Conservation (phyloP, 2,329 filamentous ascomycete species). For the Dothidotthia symphoricarpi region DNA sequence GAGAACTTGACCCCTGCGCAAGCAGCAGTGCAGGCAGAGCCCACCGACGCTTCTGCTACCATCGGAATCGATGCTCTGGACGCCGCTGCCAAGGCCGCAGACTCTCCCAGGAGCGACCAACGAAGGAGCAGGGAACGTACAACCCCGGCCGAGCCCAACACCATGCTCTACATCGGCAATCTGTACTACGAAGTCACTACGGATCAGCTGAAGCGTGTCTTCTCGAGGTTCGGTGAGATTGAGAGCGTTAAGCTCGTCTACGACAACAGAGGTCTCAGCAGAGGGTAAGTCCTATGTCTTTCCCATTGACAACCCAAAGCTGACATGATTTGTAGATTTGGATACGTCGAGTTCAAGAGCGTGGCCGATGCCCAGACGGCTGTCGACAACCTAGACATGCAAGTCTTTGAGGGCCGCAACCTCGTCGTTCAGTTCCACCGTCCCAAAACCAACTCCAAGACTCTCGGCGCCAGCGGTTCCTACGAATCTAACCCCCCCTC, state of each 20-base stretch:
- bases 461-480: constrained; percentile 1
- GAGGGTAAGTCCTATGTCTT: constrained; percentile 55
- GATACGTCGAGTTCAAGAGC: constrained; percentile 61
- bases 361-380: constrained; percentile 56
- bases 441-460: constrained; percentile 17
- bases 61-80: constrained; percentile 27
- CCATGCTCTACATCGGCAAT: constrained; percentile 65
- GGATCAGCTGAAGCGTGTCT: constrained; percentile 59
- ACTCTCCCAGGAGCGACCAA: background rate
- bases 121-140: background rate
- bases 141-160: constrained; percentile 20
- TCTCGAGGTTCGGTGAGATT: constrained; percentile 59
- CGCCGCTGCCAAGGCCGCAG: constrained; percentile 4
- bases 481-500: constrained; percentile 49
- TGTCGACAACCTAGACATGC: constrained; percentile 58
- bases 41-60: constrained; percentile 28
- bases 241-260: constrained; percentile 55
- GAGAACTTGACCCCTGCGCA: constrained; percentile 33
- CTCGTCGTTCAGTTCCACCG: constrained; percentile 61
- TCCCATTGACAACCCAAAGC: background rate
- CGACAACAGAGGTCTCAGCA: constrained; percentile 64
- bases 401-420: constrained; percentile 63
- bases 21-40: constrained; percentile 22
- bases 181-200: constrained; percentile 67
- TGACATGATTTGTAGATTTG: constrained; percentile 55